These are phyloP conservation scores for Drosera spatulata DNA, from an alignment of 179 eudicot species.

Conservation along the genomic window DNA sequence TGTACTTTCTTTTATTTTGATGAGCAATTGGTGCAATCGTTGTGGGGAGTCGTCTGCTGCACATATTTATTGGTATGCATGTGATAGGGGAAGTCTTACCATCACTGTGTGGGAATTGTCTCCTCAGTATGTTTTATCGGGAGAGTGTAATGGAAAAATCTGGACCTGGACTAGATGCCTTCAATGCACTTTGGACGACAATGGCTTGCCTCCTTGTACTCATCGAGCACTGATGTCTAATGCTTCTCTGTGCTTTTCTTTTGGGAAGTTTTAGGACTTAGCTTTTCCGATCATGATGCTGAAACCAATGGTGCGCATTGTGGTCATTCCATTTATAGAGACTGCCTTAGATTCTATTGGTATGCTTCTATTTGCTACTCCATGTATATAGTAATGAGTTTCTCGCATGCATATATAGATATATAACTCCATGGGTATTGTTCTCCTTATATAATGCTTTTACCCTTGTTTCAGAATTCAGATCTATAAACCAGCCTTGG, in stretches of 20 bases:
- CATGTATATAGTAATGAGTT: too few relatives aligned
- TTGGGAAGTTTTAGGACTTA: slow-evolving; percentile 42
- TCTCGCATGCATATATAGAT: too few relatives aligned
- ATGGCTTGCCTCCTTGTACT: slow-evolving; percentile 43
- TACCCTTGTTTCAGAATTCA: too few relatives aligned
- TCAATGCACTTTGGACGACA: slow-evolving; percentile 30
- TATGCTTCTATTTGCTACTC: slow-evolving; percentile 17
- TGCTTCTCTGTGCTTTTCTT: slow-evolving; percentile 50
- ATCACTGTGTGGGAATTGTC: slow-evolving; percentile 40
- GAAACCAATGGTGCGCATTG: slow-evolving; percentile 40
- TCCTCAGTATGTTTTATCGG: slow-evolving; percentile 22
- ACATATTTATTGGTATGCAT: slow-evolving; percentile 40
- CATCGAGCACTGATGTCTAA: slow-evolving; percentile 41
- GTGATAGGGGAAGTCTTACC: slow-evolving; percentile 40
- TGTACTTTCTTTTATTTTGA: slow-evolving; percentile 13
- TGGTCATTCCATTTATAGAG: slow-evolving; percentile 49
- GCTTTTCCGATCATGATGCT: slow-evolving; percentile 45
- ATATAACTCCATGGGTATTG: too few relatives aligned
- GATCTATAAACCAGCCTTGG: too few relatives aligned
- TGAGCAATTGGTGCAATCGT: slow-evolving; percentile 27
- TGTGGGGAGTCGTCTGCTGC: slow-evolving; percentile 45
- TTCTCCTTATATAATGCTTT: too few relatives aligned
- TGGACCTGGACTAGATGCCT: slow-evolving; percentile 58
- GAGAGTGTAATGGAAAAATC: slow-evolving; percentile 34
- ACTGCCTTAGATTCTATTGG: slow-evolving; percentile 49